Evolutionary conservation across 768 basidiomycete species (phyloP).

Genomic region (Fomitopsis serialis): DNA sequence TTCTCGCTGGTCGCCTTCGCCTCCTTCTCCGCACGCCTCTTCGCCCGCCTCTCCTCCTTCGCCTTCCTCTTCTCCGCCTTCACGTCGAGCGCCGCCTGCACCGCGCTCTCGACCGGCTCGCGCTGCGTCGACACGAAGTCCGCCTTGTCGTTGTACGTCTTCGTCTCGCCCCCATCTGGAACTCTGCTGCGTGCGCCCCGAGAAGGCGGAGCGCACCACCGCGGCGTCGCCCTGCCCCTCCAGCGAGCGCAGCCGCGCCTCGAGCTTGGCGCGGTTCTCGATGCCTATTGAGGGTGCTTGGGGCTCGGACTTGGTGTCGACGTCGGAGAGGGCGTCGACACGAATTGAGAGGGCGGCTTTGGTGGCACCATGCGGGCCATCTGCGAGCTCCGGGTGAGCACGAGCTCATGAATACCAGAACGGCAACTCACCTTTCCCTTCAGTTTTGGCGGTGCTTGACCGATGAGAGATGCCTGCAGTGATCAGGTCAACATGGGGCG

Average conservation of each 20-base stretch:
- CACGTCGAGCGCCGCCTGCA: conserved; percentile 72
- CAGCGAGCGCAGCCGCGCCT: conserved; percentile 85
- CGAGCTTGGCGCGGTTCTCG: conserved; percentile 92
- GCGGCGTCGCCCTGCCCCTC: conserved; percentile 77
- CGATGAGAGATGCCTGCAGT: conserved; percentile 82
- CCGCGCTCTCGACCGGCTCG: conserved; percentile 69
- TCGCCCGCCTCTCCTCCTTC: conserved; percentile 75
- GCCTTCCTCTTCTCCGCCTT: conserved; percentile 82
- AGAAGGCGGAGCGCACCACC: conserved; percentile 49
- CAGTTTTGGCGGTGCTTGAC: conserved; percentile 94
- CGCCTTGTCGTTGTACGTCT: conserved; percentile 81
- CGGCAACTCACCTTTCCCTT: conserved; percentile 76
- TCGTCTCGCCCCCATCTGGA: conserved; percentile 78
- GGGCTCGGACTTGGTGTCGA: conserved; percentile 83
- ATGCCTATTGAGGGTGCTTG: conserved; percentile 83
- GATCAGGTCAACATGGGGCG: not conserved
- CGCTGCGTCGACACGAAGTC: conserved; percentile 89
- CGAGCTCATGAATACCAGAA: conserved; percentile 1
- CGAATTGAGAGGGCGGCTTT: conserved; percentile 97
- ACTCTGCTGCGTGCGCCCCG: conserved; percentile 46
- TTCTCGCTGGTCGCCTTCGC: conserved; percentile 22
- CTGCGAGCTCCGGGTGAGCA: conserved; percentile 26
- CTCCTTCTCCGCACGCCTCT: conserved; percentile 50
- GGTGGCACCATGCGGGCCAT: conserved; percentile 99
- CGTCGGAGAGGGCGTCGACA: conserved; percentile 92